Base-by-base conservation (phyloP, 2,329 filamentous ascomycete species). In the Magnaporthiopsis poae region DNA sequence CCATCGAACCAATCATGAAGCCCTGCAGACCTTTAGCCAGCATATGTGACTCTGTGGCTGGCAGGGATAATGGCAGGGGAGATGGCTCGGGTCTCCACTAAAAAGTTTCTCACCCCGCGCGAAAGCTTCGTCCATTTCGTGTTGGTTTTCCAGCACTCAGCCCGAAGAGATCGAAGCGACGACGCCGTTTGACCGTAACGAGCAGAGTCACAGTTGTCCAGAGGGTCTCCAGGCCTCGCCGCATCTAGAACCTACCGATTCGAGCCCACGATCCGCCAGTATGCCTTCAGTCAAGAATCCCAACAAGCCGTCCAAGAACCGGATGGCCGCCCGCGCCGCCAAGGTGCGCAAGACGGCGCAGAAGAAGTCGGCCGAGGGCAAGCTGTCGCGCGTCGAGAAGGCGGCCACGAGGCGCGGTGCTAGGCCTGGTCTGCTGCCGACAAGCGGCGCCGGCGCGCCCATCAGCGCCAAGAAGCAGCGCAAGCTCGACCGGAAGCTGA, bases 211-310 rank as follows among this genome's bases (percentile, higher is more conserved):
- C 25, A 18, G 4, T 7, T 7, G 13, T 36, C 35, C 12, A 46
- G 15, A 31, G 8, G 5, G 33, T 21, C 13, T 7, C 5, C 36
- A n/a, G 29, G 18, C 2, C 46, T 33, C 31, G 7, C 21, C 7
- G 5, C 13, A 25, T 29, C 7, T 9, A 35, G 12, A 21, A 63
- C 39, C 25, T 39, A n/a, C 36, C 39, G 8, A 7, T 12, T n/a
- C 39, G 15, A 11, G 29, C n/a, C 62, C 25, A n/a, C 2, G 5
- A 18, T 15, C 29, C 36, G 11, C 39, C 69, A 74, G 66, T 27
- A 86, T 85, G 82, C 80, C 81, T 21, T 86, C 83, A 63, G 80
- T 84, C 71, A 82, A 82, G 70, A 87, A 85, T 77, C 84, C 84
- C 72, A 86, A 86, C 79, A 79, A 78, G 62, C 79, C 79, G 12